Evolutionary conservation across 1,284 basidiomycete genomes (phyloP).

Genomic region (Somion occarium): DNA sequence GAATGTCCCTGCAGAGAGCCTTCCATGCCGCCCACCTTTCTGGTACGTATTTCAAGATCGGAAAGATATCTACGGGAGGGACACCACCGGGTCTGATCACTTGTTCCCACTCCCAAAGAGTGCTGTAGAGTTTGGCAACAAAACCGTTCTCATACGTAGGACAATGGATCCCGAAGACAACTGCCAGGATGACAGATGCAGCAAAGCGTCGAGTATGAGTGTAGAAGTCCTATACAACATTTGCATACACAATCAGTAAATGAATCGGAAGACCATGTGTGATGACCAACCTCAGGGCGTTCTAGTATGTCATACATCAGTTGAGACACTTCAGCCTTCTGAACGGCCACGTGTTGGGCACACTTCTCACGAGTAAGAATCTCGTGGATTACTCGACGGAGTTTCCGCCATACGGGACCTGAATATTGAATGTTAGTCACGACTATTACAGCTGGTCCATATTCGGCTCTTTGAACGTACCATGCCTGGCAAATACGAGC

Average conservation of each 20-base stretch:
- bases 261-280: too few relatives aligned
- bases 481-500: background rate
- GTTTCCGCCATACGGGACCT: background rate
- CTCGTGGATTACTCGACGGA: constrained; percentile 1
- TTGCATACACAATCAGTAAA: too few relatives aligned
- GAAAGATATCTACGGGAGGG: constrained; percentile 26
- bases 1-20: constrained; percentile 12
- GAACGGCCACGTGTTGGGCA: constrained; percentile 17
- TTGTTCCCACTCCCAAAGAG: background rate
- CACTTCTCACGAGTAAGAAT: constrained; percentile 2
- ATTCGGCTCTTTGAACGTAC: background rate
- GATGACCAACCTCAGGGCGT: constrained; percentile 22
- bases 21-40: constrained; percentile 24
- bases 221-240: constrained; percentile 20
- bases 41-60: constrained; percentile 22
- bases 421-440: background rate
- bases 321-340: constrained; percentile 21
- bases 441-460: background rate
- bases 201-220: constrained; percentile 22
- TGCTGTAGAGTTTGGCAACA: constrained; percentile 17
- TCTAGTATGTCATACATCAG: constrained; percentile 14
- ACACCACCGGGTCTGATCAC: constrained; percentile 18
- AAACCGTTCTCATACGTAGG: constrained; percentile 19
- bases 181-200: constrained; percentile 20
- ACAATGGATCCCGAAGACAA: constrained; percentile 24